These are phyloP conservation scores for Chlorella sp. DNA, from an alignment of 139 green algal species.

Conservation along the genomic window DNA sequence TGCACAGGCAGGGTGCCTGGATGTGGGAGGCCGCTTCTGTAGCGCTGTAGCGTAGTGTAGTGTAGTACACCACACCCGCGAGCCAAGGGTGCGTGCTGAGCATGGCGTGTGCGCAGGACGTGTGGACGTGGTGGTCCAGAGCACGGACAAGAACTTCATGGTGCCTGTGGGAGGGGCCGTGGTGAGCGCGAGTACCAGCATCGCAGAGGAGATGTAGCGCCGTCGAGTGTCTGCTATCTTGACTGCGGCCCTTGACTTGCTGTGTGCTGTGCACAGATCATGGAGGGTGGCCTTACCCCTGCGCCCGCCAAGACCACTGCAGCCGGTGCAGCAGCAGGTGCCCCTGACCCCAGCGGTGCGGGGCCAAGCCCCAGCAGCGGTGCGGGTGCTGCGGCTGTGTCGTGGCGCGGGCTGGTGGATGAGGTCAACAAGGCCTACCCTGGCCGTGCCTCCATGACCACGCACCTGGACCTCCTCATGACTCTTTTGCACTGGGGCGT, in stretches of 20 bases:
- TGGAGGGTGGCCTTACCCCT: not conserved
- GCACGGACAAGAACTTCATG: constrained; percentile 97
- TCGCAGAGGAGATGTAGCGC: too few relatives aligned
- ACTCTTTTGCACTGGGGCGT: constrained; percentile 87
- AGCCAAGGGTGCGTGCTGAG: not conserved
- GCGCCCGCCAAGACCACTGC: too few relatives aligned
- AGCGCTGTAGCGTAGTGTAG: not conserved
- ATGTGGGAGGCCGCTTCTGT: not conserved
- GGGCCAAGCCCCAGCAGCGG: too few relatives aligned
- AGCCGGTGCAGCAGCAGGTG: too few relatives aligned
- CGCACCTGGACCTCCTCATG: constrained; percentile 86
- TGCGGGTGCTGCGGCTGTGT: too few relatives aligned
- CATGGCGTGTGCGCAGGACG: constrained; percentile 45
- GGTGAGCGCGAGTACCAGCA: constrained; percentile 23
- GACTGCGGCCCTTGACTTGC: constrained; percentile 3
- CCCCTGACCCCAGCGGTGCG: too few relatives aligned
- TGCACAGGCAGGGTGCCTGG: not conserved
- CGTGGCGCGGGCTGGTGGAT: constrained; percentile 51
- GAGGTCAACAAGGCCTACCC: constrained; percentile 75
- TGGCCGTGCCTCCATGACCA: constrained; percentile 66
- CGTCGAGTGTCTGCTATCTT: not conserved
- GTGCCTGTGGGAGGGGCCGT: constrained; percentile 86
- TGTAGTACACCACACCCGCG: not conserved
- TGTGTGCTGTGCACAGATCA: not conserved
- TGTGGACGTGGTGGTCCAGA: constrained; percentile 89